Evolutionary conservation across 176 grass and related monocot genomes (phyloP), one percentile per base, ranked within the genome.

Genomic region (Hsuehochloa calcarea): DNA sequence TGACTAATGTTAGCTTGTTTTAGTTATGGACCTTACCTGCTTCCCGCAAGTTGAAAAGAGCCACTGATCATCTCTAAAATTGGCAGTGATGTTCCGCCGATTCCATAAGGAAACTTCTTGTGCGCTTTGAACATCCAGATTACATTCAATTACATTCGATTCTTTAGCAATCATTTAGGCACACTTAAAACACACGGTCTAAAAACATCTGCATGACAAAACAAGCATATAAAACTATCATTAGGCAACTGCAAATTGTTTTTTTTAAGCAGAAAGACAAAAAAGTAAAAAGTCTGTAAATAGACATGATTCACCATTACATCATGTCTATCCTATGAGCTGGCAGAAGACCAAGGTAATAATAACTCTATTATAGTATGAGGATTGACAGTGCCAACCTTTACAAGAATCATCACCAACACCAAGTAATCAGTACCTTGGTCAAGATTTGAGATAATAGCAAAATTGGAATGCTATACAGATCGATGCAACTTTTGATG

Each of bases 11-110:
- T 65, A 70, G 64, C 35, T 31, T 88, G 56, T 71, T 76, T 25
- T 27, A 25, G 20, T 78, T 79, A 77, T 86, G 88, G 79, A 29
- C 44, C 87, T 85, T 66, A 86, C 84, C 55, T 82, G 78, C 23
- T 54, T 65, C 65, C 38, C 8, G 37, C 72, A 82, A 54, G 58
- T 20, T 45, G 38, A 77, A 49, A 82, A 78, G 46, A 56, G 51
- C 45, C 11, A 64, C 5, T 70, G 15, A 81, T 45, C 65, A 54
- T 51, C n/a, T 51, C 11, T 0, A 31, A 22, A 34, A 69, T 76
- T 63, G 70, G 46, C n/a, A 15, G 43, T 70, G 22, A 38, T 51
- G 29, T 75, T 67, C 54, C 22, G 45, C 60, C 12, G 61, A 74
- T 51, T 37, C 61, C 83, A 25, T 65, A 20, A 5, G 15, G 41